Evolutionary conservation across 2,329 filamentous ascomycete genomes (phyloP).

Genomic region (Magnaporthiopsis incrustans): DNA sequence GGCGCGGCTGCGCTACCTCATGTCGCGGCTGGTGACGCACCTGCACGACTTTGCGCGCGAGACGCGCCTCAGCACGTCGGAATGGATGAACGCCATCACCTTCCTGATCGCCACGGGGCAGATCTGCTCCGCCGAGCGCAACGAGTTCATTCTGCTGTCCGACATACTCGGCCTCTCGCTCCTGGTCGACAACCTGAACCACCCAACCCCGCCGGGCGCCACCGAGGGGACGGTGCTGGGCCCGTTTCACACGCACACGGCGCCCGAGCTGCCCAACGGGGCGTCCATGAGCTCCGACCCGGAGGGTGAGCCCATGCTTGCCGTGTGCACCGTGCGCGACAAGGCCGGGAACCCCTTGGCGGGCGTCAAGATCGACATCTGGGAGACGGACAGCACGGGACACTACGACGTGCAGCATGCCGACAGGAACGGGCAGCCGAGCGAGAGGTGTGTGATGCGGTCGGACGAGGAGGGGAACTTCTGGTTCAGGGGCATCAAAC

Average conservation of each 20-base stretch:
- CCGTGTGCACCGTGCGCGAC: constrained; percentile 65
- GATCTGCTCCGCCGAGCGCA: constrained; percentile 60
- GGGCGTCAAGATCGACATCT: constrained; percentile 69
- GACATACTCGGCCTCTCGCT: constrained; percentile 73
- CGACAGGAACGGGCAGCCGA: constrained; percentile 48
- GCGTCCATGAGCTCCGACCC: constrained; percentile 59
- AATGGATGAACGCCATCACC: constrained; percentile 68
- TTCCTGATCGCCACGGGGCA: constrained; percentile 68
- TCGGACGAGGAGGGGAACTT: constrained; percentile 67
- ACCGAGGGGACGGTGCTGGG: constrained; percentile 78
- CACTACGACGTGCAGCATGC: constrained; percentile 76
- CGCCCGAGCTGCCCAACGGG: constrained; percentile 48
- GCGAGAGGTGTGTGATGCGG: constrained; percentile 58
- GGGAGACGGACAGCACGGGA: constrained; percentile 76
- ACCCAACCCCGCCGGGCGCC: constrained; percentile 61
- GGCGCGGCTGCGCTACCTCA: constrained; percentile 60
- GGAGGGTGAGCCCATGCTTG: constrained; percentile 60
- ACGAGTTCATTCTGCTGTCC: constrained; percentile 77
- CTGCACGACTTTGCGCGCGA: constrained; percentile 77
- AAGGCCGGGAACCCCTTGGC: constrained; percentile 52
- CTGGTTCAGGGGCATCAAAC: constrained; percentile 79
- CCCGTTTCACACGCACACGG: constrained; percentile 78
- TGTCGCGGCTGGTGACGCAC: constrained; percentile 67
- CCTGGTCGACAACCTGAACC: constrained; percentile 75
- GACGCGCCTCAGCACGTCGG: constrained; percentile 64